These are phyloP conservation scores for Sphagnum fallax DNA, from an alignment of 228 moss, liverwort and hornwort genomes.

Conservation along the genomic window DNA sequence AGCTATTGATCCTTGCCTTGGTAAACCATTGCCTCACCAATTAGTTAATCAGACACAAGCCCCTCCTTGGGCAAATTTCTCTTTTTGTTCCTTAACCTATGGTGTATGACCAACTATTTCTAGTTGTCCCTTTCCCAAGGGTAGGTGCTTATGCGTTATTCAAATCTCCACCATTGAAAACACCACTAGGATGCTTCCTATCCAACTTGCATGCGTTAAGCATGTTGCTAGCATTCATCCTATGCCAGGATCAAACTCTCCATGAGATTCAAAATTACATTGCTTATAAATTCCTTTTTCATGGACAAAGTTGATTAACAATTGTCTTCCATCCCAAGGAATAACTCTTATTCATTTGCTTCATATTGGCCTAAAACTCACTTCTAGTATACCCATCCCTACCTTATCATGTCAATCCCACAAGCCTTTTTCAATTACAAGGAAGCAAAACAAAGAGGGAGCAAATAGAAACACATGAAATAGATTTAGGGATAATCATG, in stretches of 20 bases:
- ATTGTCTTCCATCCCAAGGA: background rate
- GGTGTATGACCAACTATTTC: slow-evolving; percentile 7
- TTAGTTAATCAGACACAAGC: background rate
- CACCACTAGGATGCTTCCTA: slow-evolving; percentile 1
- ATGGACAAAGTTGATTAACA: slow-evolving; percentile 7
- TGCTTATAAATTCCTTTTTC: slow-evolving; percentile 8
- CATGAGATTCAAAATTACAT: slow-evolving; percentile 10
- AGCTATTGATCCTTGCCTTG: background rate
- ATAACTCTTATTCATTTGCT: background rate
- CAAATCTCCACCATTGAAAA: background rate
- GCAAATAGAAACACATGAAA: background rate
- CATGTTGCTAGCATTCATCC: background rate
- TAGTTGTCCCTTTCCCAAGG: slow-evolving; percentile 7
- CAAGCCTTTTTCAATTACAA: too few species aligned
- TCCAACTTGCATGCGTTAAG: slow-evolving; percentile 3
- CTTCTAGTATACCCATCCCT: slow-evolving; percentile 4
- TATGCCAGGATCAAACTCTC: slow-evolving; percentile 6
- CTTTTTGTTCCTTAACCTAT: slow-evolving; percentile 9
- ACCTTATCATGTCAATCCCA: background rate
- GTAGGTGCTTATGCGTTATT: background rate
- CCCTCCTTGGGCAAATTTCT: slow-evolving; percentile 1
- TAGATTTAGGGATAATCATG: background rate
- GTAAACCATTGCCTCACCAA: background rate
- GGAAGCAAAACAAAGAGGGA: background rate
- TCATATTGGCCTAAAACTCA: slow-evolving; percentile 5